These are phyloP conservation scores for Ocimum tenuiflorum DNA, from an alignment of 257 asterid genomes.

Conservation along the genomic window DNA sequence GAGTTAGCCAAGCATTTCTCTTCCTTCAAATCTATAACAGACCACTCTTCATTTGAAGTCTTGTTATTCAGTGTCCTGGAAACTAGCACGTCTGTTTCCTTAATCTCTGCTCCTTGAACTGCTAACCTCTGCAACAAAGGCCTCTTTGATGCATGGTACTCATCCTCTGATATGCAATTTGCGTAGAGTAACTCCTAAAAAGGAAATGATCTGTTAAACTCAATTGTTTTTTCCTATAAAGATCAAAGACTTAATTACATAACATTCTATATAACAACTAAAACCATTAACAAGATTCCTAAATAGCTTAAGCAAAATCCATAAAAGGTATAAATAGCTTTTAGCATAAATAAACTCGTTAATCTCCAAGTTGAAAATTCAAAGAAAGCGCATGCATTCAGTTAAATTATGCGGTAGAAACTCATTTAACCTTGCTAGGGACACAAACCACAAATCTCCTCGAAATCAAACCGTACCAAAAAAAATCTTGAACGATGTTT, in stretches of 20 bases:
- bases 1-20: slow-evolving; percentile 27
- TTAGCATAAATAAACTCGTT: no score
- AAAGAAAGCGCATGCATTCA: no score
- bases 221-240: background rate
- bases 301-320: background rate
- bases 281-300: background rate
- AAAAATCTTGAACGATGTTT: no score
- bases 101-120: slow-evolving; percentile 88
- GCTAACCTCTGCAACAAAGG: slow-evolving; percentile 83
- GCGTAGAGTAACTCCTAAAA: slow-evolving; percentile 69
- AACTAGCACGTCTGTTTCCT: slow-evolving; percentile 60
- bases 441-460: no score
- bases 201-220: background rate
- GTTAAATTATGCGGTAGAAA: no score
- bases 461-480: no score
- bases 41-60: slow-evolving; percentile 54
- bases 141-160: slow-evolving; percentile 75
- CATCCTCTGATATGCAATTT: slow-evolving; percentile 81
- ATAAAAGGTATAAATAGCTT: no score
- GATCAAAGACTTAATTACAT: background rate
- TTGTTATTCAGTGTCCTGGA: slow-evolving; percentile 29
- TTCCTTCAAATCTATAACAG: slow-evolving; percentile 58
- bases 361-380: no score
- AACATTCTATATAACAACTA: background rate
- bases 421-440: no score